Evolutionary conservation across 148 eudicot genomes (phyloP), one percentile per base, ranked within the genome.

Genomic region (Nyssa sinensis): DNA sequence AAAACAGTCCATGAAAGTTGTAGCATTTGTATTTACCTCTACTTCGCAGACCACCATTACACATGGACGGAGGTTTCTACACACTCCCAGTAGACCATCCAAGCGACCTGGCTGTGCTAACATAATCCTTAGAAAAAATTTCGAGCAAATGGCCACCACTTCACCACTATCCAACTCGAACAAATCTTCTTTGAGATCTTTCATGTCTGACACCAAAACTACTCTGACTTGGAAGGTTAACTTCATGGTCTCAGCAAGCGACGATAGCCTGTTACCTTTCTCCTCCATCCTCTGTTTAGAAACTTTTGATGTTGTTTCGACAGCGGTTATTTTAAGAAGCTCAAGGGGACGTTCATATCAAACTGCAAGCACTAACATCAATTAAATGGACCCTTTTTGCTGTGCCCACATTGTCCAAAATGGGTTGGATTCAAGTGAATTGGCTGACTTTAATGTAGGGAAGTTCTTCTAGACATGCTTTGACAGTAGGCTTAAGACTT

Each of bases 351-450:
- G 16, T 11, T 44, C 19, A 44, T 44, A 44, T 19, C 51, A 19
- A 44, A 44, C 51, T 44, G 51, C 51, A 13, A 44, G 51, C 12
- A 19, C 51, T 44, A 4, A 78, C 19, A 61, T 79, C 81, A 37
- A 79, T 34, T 16, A 79, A 39, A 34, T 79, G 81, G 30, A 79
- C 72, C 70, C 64, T 79, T 24, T 57, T 68, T 0, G 77, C 62
- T 9, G 65, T 59, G 5, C 25, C n/a, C 11, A 47, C 66, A 41
- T 19, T 66, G 9, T 79, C 81, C 27, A 79, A 44, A 6, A 79
- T 59, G 23, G 74, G 73, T 67, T 79, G 81, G 13, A 79, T 68
- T 17, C 63, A 67, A 7, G 77, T 11, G 55, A 73, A 79, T 28
- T 79, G 66, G 13, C 51, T 67, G 28, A 74, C 60, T 37, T 61